Evolutionary conservation across 306 rosid genomes (phyloP).

Genomic region (Pyrus bretschneideri): DNA sequence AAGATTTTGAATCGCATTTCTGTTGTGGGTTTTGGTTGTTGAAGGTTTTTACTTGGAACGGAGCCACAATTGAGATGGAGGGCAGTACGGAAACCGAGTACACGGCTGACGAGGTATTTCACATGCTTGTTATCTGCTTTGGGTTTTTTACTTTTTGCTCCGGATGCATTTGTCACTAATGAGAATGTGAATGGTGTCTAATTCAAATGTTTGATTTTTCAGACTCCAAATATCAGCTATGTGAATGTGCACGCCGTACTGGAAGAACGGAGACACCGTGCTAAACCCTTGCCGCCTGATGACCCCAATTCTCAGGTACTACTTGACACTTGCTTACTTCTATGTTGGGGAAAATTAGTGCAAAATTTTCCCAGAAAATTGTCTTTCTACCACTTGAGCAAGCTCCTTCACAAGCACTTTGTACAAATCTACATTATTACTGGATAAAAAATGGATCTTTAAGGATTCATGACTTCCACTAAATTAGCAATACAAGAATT

Average conservation of each 20-base stretch:
- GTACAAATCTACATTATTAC: conserved; percentile 80
- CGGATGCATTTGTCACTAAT: background rate
- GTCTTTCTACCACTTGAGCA: conserved; percentile 73
- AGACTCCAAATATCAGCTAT: conserved; percentile 93
- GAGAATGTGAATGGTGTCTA: background rate
- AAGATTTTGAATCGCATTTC: conserved; percentile 57
- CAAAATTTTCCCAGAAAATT: conserved; percentile 40
- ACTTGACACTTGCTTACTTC: background rate
- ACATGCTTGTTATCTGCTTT: background rate
- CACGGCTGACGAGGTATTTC: conserved; percentile 75
- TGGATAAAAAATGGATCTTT: conserved; percentile 20
- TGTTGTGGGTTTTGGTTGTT: too few relatives aligned
- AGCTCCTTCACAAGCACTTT: conserved; percentile 90
- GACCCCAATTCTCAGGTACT: conserved; percentile 39
- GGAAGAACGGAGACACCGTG: conserved; percentile 75
- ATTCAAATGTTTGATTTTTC: conserved; percentile 10
- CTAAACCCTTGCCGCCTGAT: conserved; percentile 52
- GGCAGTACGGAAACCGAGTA: conserved; percentile 85
- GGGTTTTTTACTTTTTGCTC: background rate
- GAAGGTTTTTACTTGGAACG: conserved; percentile 84
- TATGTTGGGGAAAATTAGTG: background rate
- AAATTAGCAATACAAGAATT: background rate
- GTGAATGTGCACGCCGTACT: conserved; percentile 88
- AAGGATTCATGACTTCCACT: background rate
- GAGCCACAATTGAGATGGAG: conserved; percentile 91